Percentiles rank a stretch among this genome's conserved stretches.
Evolutionary conservation across 176 grass and related monocot genomes (phyloP).

Genomic region (Ampelocalamus luodianensis): DNA sequence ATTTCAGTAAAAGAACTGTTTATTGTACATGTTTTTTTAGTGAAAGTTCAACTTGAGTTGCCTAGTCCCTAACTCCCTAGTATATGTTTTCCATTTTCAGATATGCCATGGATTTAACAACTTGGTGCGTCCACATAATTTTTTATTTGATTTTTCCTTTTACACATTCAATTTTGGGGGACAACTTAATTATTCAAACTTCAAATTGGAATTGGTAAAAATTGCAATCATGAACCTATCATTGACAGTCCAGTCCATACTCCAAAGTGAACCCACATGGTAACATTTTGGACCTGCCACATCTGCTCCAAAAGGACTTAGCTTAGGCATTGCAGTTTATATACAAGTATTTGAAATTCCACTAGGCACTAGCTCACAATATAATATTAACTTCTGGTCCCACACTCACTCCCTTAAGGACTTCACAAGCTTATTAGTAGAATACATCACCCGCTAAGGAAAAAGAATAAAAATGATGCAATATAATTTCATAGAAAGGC

Average conservation of each 20-base stretch:
- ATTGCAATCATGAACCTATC: neutral
- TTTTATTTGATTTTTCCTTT: neutral
- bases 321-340: neutral
- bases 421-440: neutral
- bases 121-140: neutral
- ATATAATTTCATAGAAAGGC: neutral
- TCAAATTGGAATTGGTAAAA: neutral
- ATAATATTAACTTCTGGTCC: neutral
- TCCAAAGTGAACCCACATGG: neutral
- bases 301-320: neutral
- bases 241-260: neutral
- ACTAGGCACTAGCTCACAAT: neutral
- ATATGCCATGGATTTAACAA: neutral
- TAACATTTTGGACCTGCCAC: neutral
- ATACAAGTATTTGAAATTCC: neutral
- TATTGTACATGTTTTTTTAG: neutral
- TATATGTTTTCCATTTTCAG: neutral
- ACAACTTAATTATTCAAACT: conserved; percentile 20
- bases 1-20: conserved; percentile 5
- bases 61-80: too few species aligned
- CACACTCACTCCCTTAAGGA: neutral
- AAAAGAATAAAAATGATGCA: neutral
- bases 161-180: neutral
- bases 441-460: neutral
- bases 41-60: neutral